Conservation (phyloP, 2,329 filamentous ascomycete genomes). For the Colletotrichum trifolii region DNA sequence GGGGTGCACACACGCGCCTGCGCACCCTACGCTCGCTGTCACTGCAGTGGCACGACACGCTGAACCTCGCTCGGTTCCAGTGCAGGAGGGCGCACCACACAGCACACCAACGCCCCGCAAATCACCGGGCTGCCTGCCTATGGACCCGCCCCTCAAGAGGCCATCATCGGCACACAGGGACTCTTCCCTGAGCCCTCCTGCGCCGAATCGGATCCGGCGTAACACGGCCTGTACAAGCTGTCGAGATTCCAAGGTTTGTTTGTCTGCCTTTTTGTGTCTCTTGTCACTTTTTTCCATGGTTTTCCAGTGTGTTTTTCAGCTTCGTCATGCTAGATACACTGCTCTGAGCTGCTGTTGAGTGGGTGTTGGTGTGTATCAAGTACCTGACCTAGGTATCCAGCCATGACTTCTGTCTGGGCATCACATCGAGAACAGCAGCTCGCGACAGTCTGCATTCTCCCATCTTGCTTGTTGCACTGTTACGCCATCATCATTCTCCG, state of each 20-base stretch:
- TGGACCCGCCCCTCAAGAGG: constrained; percentile 35
- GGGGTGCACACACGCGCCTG: constrained; percentile 19
- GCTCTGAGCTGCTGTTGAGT: background rate
- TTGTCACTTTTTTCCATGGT: background rate
- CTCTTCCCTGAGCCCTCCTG: constrained; percentile 27
- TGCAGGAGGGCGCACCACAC: background rate
- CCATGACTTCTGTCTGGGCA: no score
- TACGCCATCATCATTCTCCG: constrained; percentile 8
- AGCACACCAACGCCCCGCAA: background rate
- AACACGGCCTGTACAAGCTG: constrained; percentile 47
- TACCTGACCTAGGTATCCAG: no score
- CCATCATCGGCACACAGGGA: constrained; percentile 29
- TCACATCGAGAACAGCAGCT: background rate
- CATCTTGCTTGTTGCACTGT: background rate
- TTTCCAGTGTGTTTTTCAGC: background rate
- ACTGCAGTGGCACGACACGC: background rate
- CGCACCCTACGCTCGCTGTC: constrained; percentile 11
- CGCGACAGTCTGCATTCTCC: background rate
- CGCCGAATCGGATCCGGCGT: constrained; percentile 43
- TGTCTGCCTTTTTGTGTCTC: background rate
- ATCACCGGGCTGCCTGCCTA: background rate
- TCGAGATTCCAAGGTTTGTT: constrained; percentile 50
- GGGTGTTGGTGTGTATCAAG: no score
- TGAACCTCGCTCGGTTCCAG: no score
- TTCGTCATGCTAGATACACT: background rate